Evolutionary conservation across 225 moss, liverwort and hornwort species (phyloP).

Genomic region (Bryum argenteum): DNA sequence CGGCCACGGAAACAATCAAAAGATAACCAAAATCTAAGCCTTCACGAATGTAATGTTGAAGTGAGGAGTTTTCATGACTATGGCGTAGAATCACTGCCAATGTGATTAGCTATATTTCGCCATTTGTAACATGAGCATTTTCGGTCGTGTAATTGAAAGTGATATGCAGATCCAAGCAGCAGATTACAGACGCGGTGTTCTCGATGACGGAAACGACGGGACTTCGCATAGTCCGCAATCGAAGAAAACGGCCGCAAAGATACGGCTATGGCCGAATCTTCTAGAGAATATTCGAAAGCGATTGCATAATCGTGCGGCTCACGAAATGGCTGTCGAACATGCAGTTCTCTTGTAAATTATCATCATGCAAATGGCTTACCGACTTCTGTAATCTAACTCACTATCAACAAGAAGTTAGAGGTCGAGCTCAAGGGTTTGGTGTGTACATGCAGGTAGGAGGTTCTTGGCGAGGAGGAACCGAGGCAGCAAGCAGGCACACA

Average conservation of each 20-base stretch:
- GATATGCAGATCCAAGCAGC: too few species aligned
- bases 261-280: slow-evolving; percentile 1
- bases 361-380: neutral
- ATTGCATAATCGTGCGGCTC: neutral
- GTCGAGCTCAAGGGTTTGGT: neutral
- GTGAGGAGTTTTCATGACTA: too few species aligned
- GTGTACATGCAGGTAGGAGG: neutral
- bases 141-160: too few species aligned
- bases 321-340: neutral
- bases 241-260: neutral
- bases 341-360: neutral
- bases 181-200: too few species aligned
- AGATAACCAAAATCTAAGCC: too few species aligned
- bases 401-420: neutral
- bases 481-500: neutral
- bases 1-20: too few species aligned
- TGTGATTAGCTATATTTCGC: too few species aligned
- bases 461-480: slow-evolving; percentile 14
- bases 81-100: too few species aligned
- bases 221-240: too few species aligned
- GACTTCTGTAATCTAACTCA: slow-evolving; percentile 11
- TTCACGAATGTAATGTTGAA: too few species aligned
- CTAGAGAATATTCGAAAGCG: neutral
- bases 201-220: too few species aligned
- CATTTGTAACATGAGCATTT: too few species aligned